Percentiles rank a stretch among this genome's conserved stretches.
Conservation (phyloP, 495 filamentous ascomycete species). For the Saxispiralis lemnorum region DNA sequence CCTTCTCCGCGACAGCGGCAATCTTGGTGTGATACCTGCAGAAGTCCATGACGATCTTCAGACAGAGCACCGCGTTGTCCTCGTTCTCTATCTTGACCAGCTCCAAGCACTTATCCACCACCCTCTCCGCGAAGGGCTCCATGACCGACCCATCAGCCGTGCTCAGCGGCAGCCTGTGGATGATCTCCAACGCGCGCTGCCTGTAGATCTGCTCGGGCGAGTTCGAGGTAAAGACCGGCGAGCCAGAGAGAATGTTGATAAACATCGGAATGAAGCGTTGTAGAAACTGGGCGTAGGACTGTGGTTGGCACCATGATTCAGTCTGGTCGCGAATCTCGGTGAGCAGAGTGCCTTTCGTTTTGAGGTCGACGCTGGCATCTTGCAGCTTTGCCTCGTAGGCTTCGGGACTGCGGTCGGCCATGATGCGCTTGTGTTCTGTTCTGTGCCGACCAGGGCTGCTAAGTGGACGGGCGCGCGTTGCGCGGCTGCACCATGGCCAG, state of each 20-base stretch:
- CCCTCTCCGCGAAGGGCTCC: conserved; percentile 67
- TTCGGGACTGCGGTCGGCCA: conserved; percentile 14
- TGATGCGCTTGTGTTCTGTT: conserved; percentile 1
- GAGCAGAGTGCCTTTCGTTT: conserved; percentile 57
- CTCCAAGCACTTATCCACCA: conserved; percentile 75
- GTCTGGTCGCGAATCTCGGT: conserved; percentile 70
- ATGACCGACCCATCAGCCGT: conserved; percentile 50
- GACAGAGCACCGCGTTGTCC: conserved; percentile 91
- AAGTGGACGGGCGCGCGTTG: neutral
- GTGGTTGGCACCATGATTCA: conserved; percentile 48
- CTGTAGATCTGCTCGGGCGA: conserved; percentile 78
- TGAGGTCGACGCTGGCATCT: conserved; percentile 41
- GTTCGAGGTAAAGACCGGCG: conserved; percentile 77
- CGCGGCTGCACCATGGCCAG: too few relatives aligned
- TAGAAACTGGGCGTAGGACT: conserved; percentile 58
- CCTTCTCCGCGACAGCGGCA: conserved; percentile 41
- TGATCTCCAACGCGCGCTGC: conserved; percentile 79
- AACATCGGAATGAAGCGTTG: conserved; percentile 80
- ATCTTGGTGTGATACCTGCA: conserved; percentile 80
- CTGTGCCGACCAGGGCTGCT: neutral
- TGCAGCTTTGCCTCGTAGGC: conserved; percentile 21
- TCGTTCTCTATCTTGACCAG: conserved; percentile 86
- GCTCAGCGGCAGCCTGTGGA: conserved; percentile 74
- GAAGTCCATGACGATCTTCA: conserved; percentile 95
- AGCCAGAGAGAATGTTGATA: conserved; percentile 63